Evolutionary conservation across 75 land plant genomes (phyloP), one percentile per base, ranked within the genome.

Genomic region (Cryptomeria japonica): DNA sequence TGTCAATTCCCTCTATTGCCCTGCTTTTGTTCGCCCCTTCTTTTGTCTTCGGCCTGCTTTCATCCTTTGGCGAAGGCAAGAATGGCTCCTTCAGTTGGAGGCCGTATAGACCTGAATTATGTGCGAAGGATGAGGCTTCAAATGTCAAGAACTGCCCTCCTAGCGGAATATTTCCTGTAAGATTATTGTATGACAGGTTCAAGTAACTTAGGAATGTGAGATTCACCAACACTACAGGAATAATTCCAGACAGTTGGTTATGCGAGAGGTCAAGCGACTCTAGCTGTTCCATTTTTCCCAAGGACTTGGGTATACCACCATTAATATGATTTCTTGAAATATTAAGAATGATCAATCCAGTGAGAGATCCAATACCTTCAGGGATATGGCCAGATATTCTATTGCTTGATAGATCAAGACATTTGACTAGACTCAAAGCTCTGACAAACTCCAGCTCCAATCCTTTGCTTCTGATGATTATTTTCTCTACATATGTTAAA

Each of bases 391-490:
- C 95, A 0, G 49, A 12, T 58, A 96, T 87, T 2, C 83, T 53
- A 68, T 96, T 96, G 86, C 85, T 68, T 38, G 96, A 95, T 11
- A 95, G 84, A 85, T 95, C 94, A 38, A 96, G 51, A 46, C 86
- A 87, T 41, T 92, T 90, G 85, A 91, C 90, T 12, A 91, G 42
- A 3, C 88, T 91, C n/a, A 92, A 83, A 49, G 88, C 88, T 68
- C 90, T 94, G n/a, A 79, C 78, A n/a, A 0, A 70, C 73, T 88
- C 87, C 47, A 94, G 1, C 19, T 92, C 90, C 46, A 90, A 42
- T 1, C 95, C 95, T 92, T 94, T 92, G 61, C 53, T 47, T 18
- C 90, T 91, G 41, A 94, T 86, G 11, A 73, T 82, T 36, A 94
- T 87, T 19, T 79, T 44, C 46, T 94, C 90, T 55, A 86, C 90